Evolutionary conservation across 495 filamentous ascomycete genomes (phyloP), one percentile per base, ranked within the genome.

Genomic region (Neurospora tetrasperma): DNA sequence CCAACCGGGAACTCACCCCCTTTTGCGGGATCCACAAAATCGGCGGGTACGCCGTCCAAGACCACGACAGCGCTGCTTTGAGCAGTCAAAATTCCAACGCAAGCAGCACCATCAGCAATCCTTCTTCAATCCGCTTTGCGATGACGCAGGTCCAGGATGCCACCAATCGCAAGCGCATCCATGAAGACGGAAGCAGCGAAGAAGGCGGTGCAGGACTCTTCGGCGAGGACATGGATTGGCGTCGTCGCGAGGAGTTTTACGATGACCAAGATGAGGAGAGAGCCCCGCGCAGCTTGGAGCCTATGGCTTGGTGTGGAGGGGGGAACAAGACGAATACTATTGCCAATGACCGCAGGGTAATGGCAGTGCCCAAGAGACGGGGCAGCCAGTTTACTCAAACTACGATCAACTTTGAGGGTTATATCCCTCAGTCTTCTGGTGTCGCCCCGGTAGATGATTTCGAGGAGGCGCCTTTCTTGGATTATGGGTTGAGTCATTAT

Each of bases 21-120:
- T 96, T 93, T 81, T 93, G 92, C 81, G 92, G 93, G 1, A 84
- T 92, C 73, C 81, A 90, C 77, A 91, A 90, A 76, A 85, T 89
- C 72, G 90, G 88, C 44, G 88, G 89, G 0, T 76, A 85, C 18
- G 83, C 79, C 42, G 78, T 81, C n/a, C 88, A 89, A 75, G 35
- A 66, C 39, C 38, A 39, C 39, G 71, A 78, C 43, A 75, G 76
- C 31, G 75, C 5, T 81, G 66, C 80, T 80, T 0, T 74, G 1
- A 84, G 79, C 78, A 82, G 79, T 74, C 84, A 86, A 62, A 83
- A 84, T 41, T 79, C 80, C 7, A 54, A 78, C 48, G 71, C 70
- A 40, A 81, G 79, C 68, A 80, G 72, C 23, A 35, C 72, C 11
- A 79, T 75, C 38, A 72, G 54, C 18, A 72, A 71, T 2, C 62